Base-by-base conservation (phyloP, 768 basidiomycete species). In the Tephrocybe sp. region DNA sequence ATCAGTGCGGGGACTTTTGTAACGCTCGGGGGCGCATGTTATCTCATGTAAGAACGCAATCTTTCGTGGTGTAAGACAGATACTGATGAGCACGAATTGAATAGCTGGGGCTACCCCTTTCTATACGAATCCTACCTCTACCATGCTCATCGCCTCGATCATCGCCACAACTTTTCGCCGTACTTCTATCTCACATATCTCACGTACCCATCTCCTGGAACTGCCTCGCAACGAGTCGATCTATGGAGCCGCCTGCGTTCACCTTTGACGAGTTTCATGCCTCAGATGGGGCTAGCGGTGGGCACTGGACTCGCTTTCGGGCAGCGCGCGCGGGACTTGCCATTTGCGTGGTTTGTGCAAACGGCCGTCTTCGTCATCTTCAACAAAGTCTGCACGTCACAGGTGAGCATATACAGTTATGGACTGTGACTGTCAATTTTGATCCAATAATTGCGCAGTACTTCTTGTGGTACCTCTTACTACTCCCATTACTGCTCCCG, bases 371-470 rank as follows among this genome's bases (percentile, higher is more conserved):
- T 99, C 60, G 95, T 98, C n/a, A 69, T 92, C 7, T 96, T 98
- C 73, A 99, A 98, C 67, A 95, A 96, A 67, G 97, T 99, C 43
- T 97, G 95, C 78, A 99, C 97, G 0, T 97, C 94, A 0, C 93
- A 96, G 77, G 92, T 90, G 57, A 37, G 25, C 25, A 26, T 3
- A 15, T 15, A 44, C 4, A n/a, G n/a, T 1, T n/a, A n/a, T n/a
- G n/a, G n/a, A n/a, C n/a, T n/a, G n/a, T n/a, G n/a, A n/a, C n/a
- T n/a, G n/a, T n/a, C n/a, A n/a, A n/a, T n/a, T 31, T 5, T 16
- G 30, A 31, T 5, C 19, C 52, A 21, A 37, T 47, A 24, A 21
- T 34, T 19, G 16, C 22, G 13, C 68, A 98, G 89, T 99, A 99
- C 67, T 99, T 98, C 70, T 75, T 96, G 31, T 99, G 97, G 97